Conservation (phyloP, 2,329 filamentous ascomycete species). For the Aspergillus vadensis region DNA sequence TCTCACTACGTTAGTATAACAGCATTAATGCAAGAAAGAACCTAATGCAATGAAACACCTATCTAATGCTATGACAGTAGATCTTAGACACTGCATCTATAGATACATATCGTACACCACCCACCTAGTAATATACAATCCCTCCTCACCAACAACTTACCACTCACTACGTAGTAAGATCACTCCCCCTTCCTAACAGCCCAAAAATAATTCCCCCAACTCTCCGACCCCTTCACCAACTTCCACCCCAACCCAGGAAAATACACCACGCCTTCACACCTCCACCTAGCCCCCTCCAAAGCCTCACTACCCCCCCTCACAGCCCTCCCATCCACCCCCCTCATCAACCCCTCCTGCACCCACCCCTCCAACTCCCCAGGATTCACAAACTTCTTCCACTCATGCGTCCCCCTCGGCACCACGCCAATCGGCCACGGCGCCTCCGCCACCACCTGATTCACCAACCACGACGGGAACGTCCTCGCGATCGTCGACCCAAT, state of each 20-base stretch:
- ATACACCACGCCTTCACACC: constrained; percentile 80
- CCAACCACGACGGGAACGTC: constrained; percentile 84
- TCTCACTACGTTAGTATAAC: not conserved
- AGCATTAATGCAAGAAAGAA: not conserved
- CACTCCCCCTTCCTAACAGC: constrained; percentile 64
- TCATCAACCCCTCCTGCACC: constrained; percentile 47
- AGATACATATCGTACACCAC: not conserved
- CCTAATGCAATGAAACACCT: not conserved
- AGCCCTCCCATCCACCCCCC: constrained; percentile 49
- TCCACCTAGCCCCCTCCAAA: constrained; percentile 56
- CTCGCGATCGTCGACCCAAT: constrained; percentile 89
- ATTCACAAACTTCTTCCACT: constrained; percentile 96
- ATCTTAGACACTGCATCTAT: too few relatives aligned
- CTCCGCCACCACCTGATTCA: constrained; percentile 90
- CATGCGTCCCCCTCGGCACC: constrained; percentile 89
- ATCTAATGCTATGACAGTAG: too few relatives aligned
- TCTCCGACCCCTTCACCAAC: constrained; percentile 77
- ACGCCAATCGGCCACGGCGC: constrained; percentile 69
- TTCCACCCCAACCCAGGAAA: constrained; percentile 89
- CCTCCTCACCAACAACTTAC: not conserved
- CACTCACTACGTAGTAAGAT: not conserved
- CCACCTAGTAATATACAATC: not conserved
- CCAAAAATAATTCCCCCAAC: constrained; percentile 95
- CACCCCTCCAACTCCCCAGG: constrained; percentile 64
- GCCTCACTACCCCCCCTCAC: constrained; percentile 27